Conservation (phyloP, 202 grass and related monocot genomes). For the Zizania palustris region DNA sequence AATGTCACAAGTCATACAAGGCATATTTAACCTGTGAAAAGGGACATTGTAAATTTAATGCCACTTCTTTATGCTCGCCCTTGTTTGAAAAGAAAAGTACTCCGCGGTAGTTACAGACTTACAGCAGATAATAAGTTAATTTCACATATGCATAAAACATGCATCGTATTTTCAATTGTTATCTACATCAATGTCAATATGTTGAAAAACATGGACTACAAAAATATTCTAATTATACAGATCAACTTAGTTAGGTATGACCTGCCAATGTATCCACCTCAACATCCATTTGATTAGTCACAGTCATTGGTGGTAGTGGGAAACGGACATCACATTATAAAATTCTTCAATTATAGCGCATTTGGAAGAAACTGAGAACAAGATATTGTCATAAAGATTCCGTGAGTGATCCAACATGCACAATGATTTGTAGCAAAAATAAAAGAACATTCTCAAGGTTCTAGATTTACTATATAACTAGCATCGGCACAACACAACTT, state of each 20-base stretch:
- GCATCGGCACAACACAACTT: not conserved
- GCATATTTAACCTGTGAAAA: not conserved
- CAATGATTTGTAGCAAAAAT: not conserved
- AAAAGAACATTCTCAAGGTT: not conserved
- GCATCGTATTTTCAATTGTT: not conserved
- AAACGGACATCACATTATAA: conserved; percentile 4
- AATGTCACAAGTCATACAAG: not conserved
- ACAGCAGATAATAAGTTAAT: not conserved
- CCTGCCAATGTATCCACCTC: conserved; percentile 31
- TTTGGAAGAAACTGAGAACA: not conserved
- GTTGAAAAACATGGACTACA: not conserved
- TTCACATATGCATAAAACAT: not conserved
- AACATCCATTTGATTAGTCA: conserved; percentile 6
- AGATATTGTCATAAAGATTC: not conserved
- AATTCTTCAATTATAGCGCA: not conserved
- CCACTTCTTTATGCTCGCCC: not conserved
- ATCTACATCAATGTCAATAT: not conserved
- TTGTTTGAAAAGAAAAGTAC: not conserved
- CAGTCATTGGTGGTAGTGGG: not conserved
- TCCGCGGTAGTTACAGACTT: not conserved
- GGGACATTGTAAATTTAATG: not conserved
- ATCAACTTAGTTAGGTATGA: conserved; percentile 12
- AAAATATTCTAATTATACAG: not conserved
- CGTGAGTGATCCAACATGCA: not conserved
- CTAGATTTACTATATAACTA: not conserved